These are phyloP conservation scores for Sphenostylis stenocarpa DNA, from an alignment of 306 rosid species.

Conservation along the genomic window DNA sequence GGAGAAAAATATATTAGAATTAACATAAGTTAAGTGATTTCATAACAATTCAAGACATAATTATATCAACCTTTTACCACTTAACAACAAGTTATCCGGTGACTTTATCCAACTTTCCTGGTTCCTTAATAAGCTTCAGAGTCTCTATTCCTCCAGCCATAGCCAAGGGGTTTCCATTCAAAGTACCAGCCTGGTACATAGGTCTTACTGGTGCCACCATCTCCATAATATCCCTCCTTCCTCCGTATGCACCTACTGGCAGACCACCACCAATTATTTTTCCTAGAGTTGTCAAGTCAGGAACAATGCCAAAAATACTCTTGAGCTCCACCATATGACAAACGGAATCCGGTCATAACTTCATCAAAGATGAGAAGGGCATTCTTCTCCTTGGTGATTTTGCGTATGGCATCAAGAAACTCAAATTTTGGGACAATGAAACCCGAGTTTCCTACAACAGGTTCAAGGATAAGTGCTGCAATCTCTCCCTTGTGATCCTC, in stretches of 20 bases:
- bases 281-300: slow-evolving; percentile 81
- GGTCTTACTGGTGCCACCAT: slow-evolving; percentile 98
- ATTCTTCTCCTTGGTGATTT: slow-evolving; percentile 65
- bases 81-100: slow-evolving; percentile 76
- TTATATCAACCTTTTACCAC: too few species aligned
- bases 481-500: slow-evolving; percentile 67
- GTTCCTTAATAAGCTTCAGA: slow-evolving; percentile 72
- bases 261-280: slow-evolving; percentile 97
- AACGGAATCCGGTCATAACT: slow-evolving; percentile 95
- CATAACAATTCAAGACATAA: too few species aligned
- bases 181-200: slow-evolving; percentile 93
- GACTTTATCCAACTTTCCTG: slow-evolving; percentile 75
- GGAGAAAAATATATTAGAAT: too few species aligned
- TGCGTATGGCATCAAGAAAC: slow-evolving; percentile 63
- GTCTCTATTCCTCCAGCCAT: slow-evolving; percentile 96
- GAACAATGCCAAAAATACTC: slow-evolving; percentile 83
- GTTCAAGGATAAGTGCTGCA: slow-evolving; percentile 82
- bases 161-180: slow-evolving; percentile 95
- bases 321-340: slow-evolving; percentile 94
- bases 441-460: slow-evolving; percentile 93
- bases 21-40: too few species aligned
- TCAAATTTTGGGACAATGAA: slow-evolving; percentile 69
- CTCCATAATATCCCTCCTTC: slow-evolving; percentile 89
- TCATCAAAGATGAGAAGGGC: slow-evolving; percentile 87
- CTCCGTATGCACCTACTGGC: slow-evolving; percentile 96